Base-by-base conservation (phyloP, 2,329 filamentous ascomycete species). In the Cordyceps cateniannulata region DNA sequence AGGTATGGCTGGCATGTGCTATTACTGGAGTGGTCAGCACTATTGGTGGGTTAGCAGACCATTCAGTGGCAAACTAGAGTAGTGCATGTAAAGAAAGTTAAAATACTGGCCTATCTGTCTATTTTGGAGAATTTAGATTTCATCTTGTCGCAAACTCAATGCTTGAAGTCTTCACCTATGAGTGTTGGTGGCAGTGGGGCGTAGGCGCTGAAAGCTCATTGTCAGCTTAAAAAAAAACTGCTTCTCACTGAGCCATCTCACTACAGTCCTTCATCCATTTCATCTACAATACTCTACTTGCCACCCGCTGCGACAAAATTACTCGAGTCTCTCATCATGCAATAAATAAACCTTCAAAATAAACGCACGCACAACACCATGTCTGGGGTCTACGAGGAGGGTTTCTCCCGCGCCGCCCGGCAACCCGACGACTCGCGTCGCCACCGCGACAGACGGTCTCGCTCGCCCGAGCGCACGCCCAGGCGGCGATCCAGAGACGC, bases 401-500 rank as follows among this genome's bases (percentile, higher is more conserved):
- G 29, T 14, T 25, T 42, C 3, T 14, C 38, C 16, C 25, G 54
- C 40, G 29, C 44, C 25, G 2, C 14, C 22, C 54, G 44, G 24
- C 44, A 38, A 20, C 32, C 44, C 1, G 59, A 55, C 32, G 42
- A 56, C 25, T 51, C 51, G 44, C 59, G 45, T 40, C 44, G 52
- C 14, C 59, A 56, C 35, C 59, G 59, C 44, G 51, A 55, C 45
- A 51, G 42, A 56, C 53, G 48, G 27, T 65, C 62, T 14, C 59
- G 49, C 18, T 64, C 64, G 4, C 63, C 61, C 3, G 63, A 63
- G n/a, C 63, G 58, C 40, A 64, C 49, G 55, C 40, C 42, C 42
- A 42, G 54, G 45, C 60, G 54, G 42, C 60, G 60, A 40, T 59
- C 50, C 38, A 62, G 50, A 22, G 50, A 54, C 14, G 20, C 8